Conservation (phyloP, 352 stramenopile species). For the Pythium dissimile region DNA sequence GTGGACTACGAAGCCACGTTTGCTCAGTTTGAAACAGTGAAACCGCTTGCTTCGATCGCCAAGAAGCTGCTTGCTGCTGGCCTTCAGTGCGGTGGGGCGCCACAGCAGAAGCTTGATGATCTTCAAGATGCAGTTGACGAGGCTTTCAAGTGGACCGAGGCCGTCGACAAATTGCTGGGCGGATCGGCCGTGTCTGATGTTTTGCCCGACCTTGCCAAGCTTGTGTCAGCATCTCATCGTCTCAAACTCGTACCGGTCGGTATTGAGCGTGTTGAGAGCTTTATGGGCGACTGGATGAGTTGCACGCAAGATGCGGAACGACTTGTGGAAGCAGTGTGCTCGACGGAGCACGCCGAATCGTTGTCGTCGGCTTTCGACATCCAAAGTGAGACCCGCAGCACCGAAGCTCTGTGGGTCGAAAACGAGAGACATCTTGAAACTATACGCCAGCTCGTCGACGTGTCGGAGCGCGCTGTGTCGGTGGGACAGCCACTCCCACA, state of each 20-base stretch:
- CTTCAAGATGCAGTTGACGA: slow-evolving; percentile 14
- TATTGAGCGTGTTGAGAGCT: slow-evolving; percentile 11
- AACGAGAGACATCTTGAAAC: slow-evolving; percentile 17
- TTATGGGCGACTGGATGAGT: slow-evolving; percentile 13
- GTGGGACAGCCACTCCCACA: slow-evolving; percentile 14
- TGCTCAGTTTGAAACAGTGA: not conserved
- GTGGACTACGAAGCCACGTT: slow-evolving; percentile 29
- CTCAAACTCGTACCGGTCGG: slow-evolving; percentile 4
- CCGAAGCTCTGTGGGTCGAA: slow-evolving; percentile 13
- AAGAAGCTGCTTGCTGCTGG: slow-evolving; percentile 18
- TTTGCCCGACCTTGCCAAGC: slow-evolving; percentile 3
- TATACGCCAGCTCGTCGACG: slow-evolving; percentile 14
- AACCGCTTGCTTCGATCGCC: slow-evolving; percentile 16
- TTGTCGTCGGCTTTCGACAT: slow-evolving; percentile 15
- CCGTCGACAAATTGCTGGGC: slow-evolving; percentile 10
- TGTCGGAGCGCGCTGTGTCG: slow-evolving; percentile 8
- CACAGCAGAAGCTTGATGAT: slow-evolving; percentile 21
- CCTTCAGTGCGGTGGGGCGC: slow-evolving; percentile 15
- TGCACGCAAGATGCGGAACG: slow-evolving; percentile 9
- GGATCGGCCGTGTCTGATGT: not conserved
- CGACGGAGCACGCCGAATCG: slow-evolving; percentile 9
- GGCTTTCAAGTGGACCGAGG: slow-evolving; percentile 20
- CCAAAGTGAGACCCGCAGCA: slow-evolving; percentile 6
- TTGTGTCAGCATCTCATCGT: not conserved
- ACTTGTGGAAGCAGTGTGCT: not conserved